Evolutionary conservation across 2,329 filamentous ascomycete species (phyloP).

Genomic region (Monosporascus sp.): DNA sequence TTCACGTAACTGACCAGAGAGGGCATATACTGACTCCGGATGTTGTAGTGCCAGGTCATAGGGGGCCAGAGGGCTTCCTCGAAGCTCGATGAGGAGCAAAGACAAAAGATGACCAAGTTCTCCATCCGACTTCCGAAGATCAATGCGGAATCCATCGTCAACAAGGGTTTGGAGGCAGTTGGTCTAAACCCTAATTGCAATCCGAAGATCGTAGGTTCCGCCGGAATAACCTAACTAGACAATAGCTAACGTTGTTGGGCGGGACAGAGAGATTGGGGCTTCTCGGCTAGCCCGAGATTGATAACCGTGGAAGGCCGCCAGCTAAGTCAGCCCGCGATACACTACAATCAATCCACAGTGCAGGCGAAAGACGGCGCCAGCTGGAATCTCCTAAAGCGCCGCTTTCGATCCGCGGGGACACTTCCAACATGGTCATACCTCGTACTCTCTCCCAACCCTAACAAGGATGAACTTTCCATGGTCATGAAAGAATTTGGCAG

Average conservation of each 20-base stretch:
- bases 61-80: conserved; percentile 49
- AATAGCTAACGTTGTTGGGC: neutral
- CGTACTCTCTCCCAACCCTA: neutral
- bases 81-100: conserved; percentile 48
- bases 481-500: neutral
- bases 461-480: neutral
- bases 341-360: neutral
- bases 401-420: neutral
- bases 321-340: neutral
- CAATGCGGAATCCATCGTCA: conserved; percentile 52
- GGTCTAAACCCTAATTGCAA: conserved; percentile 32
- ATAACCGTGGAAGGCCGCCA: neutral
- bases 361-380: neutral
- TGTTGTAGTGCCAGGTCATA: conserved; percentile 39
- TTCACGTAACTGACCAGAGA: no score
- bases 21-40: no score
- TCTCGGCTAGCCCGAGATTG: neutral
- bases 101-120: conserved; percentile 53
- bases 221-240: neutral
- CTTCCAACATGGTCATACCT: neutral
- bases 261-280: neutral
- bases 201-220: neutral
- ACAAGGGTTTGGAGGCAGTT: conserved; percentile 40
- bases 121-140: conserved; percentile 50
- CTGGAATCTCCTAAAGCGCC: neutral